Conservation (phyloP, 306 rosid genomes). For the Sechiopsis laciniata region DNA sequence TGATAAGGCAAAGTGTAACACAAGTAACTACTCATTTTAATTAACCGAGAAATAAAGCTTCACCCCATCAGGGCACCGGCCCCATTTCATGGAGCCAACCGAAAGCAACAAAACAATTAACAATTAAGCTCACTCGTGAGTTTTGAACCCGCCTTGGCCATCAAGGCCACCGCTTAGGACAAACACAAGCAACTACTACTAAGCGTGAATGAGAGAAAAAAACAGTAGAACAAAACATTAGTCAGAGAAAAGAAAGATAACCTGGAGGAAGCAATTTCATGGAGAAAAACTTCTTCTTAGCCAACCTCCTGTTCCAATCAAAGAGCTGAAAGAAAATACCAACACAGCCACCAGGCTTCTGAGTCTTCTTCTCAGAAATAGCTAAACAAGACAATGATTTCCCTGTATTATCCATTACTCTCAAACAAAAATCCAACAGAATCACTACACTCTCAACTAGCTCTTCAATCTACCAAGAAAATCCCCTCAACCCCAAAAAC, state of each 20-base stretch:
- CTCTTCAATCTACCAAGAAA: neutral
- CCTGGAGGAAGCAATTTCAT: slow-evolving; percentile 75
- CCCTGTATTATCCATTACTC: slow-evolving; percentile 56
- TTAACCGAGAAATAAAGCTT: too few relatives aligned
- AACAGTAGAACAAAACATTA: slow-evolving; percentile 15
- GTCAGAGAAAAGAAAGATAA: slow-evolving; percentile 19
- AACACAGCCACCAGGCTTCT: slow-evolving; percentile 66
- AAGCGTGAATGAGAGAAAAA: neutral
- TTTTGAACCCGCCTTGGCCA: too few relatives aligned
- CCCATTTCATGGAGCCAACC: too few relatives aligned
- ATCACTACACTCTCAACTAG: neutral
- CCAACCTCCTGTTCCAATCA: slow-evolving; percentile 76
- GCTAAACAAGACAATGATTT: slow-evolving; percentile 49
- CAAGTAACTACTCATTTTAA: neutral
- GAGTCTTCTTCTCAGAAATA: slow-evolving; percentile 60
- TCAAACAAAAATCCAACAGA: slow-evolving; percentile 5
- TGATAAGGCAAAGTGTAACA: neutral
- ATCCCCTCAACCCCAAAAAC: neutral
- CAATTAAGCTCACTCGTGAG: too few relatives aligned
- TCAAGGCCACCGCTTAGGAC: too few relatives aligned
- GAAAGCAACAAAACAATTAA: too few relatives aligned
- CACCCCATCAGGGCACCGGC: too few relatives aligned
- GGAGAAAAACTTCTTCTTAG: slow-evolving; percentile 81
- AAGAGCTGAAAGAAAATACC: slow-evolving; percentile 91
- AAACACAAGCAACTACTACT: too few relatives aligned